Evolutionary conservation across 495 filamentous ascomycete genomes (phyloP).

Genomic region (Podospora pseudopauciseta): DNA sequence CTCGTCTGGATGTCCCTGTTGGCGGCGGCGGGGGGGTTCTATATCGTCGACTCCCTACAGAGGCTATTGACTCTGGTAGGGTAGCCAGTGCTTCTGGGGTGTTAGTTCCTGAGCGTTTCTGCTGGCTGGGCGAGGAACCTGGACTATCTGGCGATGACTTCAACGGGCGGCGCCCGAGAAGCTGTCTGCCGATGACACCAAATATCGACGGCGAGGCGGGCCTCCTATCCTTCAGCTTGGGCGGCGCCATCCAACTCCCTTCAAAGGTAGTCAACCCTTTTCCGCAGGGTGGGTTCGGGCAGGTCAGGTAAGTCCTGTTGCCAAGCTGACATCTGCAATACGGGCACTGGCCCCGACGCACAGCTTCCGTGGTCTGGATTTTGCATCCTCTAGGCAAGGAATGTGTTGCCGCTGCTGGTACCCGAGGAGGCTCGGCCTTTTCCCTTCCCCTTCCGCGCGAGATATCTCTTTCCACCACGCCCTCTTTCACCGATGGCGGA

Average conservation of each 20-base stretch:
- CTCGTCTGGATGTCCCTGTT: background rate
- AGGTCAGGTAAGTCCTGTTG: background rate
- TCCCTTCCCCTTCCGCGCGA: background rate
- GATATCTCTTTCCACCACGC: background rate
- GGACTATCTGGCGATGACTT: background rate
- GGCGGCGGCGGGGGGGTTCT: background rate
- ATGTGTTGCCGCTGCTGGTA: background rate
- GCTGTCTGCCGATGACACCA: background rate
- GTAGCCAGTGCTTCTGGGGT: background rate
- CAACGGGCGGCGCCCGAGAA: background rate
- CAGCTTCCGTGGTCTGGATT: background rate
- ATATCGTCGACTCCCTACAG: background rate
- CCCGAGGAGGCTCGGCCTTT: background rate
- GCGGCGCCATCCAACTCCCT: background rate
- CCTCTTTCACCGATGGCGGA: background rate
- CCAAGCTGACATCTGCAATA: background rate
- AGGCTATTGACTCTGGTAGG: background rate
- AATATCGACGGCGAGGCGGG: background rate
- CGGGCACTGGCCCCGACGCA: background rate
- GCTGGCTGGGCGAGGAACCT: background rate
- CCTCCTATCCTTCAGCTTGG: background rate
- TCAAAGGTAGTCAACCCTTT: slow-evolving; percentile 3
- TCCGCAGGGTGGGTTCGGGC: background rate
- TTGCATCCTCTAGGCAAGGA: background rate
- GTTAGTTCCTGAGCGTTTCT: background rate